phyloP scores from a whole-genome alignment of 2,329 filamentous ascomycete species.

The Lasiodiplodia gonubiensis region DNA sequence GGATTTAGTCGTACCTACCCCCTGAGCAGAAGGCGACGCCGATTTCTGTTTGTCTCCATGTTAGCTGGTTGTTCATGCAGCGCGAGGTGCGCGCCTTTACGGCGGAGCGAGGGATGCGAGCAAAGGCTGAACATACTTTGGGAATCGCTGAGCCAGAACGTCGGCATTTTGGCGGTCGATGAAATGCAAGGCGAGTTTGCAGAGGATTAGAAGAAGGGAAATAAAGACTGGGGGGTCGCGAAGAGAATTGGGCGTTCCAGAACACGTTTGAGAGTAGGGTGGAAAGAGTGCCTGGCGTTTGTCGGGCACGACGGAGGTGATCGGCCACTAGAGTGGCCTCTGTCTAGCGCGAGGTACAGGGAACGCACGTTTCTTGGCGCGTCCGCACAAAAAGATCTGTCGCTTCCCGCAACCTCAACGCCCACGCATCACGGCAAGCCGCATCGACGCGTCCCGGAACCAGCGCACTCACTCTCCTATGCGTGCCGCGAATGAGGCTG shows the following conservation, averaged over 20 bases:
- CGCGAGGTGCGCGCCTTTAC: not conserved
- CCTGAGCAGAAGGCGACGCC: conserved; percentile 97
- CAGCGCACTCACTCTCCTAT: not conserved
- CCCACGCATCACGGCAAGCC: not conserved
- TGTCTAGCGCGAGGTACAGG: conserved; percentile 23
- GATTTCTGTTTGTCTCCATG: conserved; percentile 67
- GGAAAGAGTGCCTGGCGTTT: conserved; percentile 9
- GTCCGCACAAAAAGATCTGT: conserved; percentile 9
- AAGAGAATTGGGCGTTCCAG: conserved; percentile 1
- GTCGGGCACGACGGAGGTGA: conserved; percentile 18
- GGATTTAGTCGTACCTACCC: conserved; percentile 66
- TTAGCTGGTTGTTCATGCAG: not conserved
- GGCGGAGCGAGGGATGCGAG: conserved; percentile 9
- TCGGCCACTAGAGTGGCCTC: conserved; percentile 21
- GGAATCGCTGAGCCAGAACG: conserved; percentile 95
- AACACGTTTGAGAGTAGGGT: conserved; percentile 1
- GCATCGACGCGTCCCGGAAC: not conserved
- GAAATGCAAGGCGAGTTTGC: not conserved
- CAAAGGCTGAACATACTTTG: conserved; percentile 68
- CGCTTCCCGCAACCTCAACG: not conserved
- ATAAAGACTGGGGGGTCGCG: not conserved
- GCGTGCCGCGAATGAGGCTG: not conserved
- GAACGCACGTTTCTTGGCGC: conserved; percentile 22
- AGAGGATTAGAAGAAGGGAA: not conserved
- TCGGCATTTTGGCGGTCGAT: conserved; percentile 64